A percentile compares a stretch with the other conserved stretches of the same genome.
These are phyloP conservation scores for Galerina sulciceps DNA, from an alignment of 768 basidiomycete species.

Conservation along the genomic window DNA sequence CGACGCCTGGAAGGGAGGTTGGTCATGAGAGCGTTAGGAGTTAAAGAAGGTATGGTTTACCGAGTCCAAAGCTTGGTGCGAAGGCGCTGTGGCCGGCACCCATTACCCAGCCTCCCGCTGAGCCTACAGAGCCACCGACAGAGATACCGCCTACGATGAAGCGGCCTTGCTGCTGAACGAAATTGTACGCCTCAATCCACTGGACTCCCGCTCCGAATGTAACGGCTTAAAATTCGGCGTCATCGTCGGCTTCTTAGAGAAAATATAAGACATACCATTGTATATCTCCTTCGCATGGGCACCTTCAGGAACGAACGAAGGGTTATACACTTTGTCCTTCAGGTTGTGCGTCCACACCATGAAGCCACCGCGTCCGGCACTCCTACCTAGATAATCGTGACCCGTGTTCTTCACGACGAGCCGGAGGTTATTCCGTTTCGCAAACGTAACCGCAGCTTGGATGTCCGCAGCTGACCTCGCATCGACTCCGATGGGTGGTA, in stretches of 20 bases:
- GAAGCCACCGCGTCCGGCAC: slow-evolving; percentile 42
- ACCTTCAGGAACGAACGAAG: slow-evolving; percentile 36
- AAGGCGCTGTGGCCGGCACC: slow-evolving; percentile 52
- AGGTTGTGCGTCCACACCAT: slow-evolving; percentile 45
- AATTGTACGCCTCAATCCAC: slow-evolving; percentile 46
- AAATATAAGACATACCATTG: slow-evolving; percentile 8
- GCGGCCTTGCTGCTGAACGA: slow-evolving; percentile 39
- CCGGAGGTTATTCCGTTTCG: slow-evolving; percentile 35
- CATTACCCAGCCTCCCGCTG: slow-evolving; percentile 51
- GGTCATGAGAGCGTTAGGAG: not conserved
- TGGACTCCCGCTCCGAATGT: slow-evolving; percentile 48
- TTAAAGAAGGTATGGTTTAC: slow-evolving; percentile 24
- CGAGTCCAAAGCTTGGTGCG: slow-evolving; percentile 45
- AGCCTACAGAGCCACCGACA: slow-evolving; percentile 43
- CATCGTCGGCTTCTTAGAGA: not conserved
- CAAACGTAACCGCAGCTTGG: slow-evolving; percentile 44
- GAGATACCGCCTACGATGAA: slow-evolving; percentile 51
- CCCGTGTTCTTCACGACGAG: slow-evolving; percentile 44
- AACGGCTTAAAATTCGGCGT: slow-evolving; percentile 19
- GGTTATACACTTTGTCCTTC: slow-evolving; percentile 34
- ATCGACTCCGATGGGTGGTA: slow-evolving; percentile 45
- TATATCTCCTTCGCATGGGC: slow-evolving; percentile 21
- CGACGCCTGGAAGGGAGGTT: slow-evolving; percentile 39
- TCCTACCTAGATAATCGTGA: slow-evolving; percentile 49
- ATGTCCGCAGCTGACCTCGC: slow-evolving; percentile 40